Base-by-base conservation (phyloP, 345 rosid species). In the Eucalyptus cloeziana region DNA sequence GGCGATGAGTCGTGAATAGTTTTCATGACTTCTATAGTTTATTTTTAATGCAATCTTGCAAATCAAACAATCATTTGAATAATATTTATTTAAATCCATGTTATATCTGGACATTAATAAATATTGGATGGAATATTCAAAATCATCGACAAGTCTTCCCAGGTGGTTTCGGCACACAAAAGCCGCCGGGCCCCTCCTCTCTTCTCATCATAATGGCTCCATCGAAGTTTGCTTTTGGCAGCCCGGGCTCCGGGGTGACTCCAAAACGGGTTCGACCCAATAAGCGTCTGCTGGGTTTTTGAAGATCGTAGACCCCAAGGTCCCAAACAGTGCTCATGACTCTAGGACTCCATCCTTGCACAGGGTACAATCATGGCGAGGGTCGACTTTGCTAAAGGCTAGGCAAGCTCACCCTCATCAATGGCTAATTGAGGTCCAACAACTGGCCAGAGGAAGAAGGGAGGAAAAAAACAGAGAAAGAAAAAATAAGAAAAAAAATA, bases 371-470 rank as follows among this genome's bases (percentile, higher is more conserved):
- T 0, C 10, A 52, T 52, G 0, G 24, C 2, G 10, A 19, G 56
- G 0, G 0, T 52, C 4, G 24, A 52, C 24, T 1, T 52, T 52
- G 24, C 56, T 52, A 17, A 24, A 19, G 56, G 56, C 56, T 1
- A 52, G 56, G 56, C 24, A 52, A 52, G 56, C 56, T 52, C 2
- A 1, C 56, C 2, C 24, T 52, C 1, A 7, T 0, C 56, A 7
- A 52, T 52, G 56, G 24, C 56, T 52, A 1, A 1, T 0, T 0
- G 24, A 52, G 56, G 0, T 52, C 56, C 10, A 0, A 52, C 0
- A 0, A 52, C 24, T 0, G 2, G 2, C 10, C 0, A 0, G 56
- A 51, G 22, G 22, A 52, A 52, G 56, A 1, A 7, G 24, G 4
- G 56, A 52, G 1, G 10, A 52, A 52, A 51, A 51, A 52, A 52